These are phyloP conservation scores for Fomitopsis pulvina DNA, from an alignment of 768 basidiomycete species.

Conservation along the genomic window DNA sequence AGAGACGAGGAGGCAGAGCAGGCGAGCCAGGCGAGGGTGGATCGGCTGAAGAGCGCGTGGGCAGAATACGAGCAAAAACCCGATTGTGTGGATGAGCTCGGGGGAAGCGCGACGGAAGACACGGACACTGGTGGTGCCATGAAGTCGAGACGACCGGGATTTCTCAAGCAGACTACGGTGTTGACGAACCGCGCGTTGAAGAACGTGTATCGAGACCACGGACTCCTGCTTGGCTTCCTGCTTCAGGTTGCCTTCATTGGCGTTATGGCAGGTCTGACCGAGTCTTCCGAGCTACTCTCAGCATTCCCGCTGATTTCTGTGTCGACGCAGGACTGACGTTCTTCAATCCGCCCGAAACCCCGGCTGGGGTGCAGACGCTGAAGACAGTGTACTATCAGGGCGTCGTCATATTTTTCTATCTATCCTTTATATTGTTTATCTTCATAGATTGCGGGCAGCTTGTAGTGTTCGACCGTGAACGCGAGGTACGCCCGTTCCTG, in stretches of 20 bases:
- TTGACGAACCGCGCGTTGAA: background rate
- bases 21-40: slow-evolving; percentile 16
- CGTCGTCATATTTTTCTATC: slow-evolving; percentile 26
- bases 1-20: slow-evolving; percentile 31
- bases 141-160: no score
- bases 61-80: no score
- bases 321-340: slow-evolving; percentile 13
- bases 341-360: slow-evolving; percentile 23
- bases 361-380: slow-evolving; percentile 20
- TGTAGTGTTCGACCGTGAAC: slow-evolving; percentile 40
- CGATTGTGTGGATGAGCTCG: no score
- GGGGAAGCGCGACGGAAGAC: no score
- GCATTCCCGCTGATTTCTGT: no score
- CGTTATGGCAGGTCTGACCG: slow-evolving; percentile 29
- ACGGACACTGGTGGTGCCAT: no score
- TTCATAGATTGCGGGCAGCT: slow-evolving; percentile 32
- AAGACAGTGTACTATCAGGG: slow-evolving; percentile 26
- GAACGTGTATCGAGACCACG: slow-evolving; percentile 19
- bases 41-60: no score
- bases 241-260: slow-evolving; percentile 17
- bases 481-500: slow-evolving; percentile 14
- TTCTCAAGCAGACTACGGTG: no score
- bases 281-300: no score
- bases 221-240: slow-evolving; percentile 18
- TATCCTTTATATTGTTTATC: slow-evolving; percentile 18